These are phyloP conservation scores for Heracleum sosnowskyi DNA, from an alignment of 129 eudicot species.

Conservation along the genomic window DNA sequence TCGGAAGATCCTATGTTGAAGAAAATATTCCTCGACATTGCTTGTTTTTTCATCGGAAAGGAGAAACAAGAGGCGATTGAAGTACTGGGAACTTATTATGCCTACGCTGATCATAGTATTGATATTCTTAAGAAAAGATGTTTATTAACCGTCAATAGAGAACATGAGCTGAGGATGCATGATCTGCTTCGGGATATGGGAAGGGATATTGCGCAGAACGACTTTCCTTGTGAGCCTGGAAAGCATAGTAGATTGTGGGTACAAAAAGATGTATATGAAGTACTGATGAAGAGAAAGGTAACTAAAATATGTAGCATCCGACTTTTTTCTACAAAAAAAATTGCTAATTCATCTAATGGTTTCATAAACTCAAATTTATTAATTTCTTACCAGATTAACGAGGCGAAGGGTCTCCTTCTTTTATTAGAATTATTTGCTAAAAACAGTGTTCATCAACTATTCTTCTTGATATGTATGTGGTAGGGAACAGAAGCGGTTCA, in stretches of 20 bases:
- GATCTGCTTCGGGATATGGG: slow-evolving; percentile 13
- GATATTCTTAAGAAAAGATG: background rate
- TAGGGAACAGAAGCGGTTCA: no score
- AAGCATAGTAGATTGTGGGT: slow-evolving; percentile 2
- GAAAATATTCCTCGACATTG: background rate
- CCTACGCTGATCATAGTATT: background rate
- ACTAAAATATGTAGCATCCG: no score
- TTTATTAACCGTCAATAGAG: background rate
- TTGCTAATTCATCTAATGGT: no score
- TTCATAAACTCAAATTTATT: no score
- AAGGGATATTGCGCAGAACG: background rate
- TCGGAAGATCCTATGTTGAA: background rate
- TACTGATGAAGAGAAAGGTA: slow-evolving; percentile 5
- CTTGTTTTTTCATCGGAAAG: background rate
- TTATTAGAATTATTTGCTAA: no score
- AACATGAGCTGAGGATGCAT: slow-evolving; percentile 5
- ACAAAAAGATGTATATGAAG: background rate
- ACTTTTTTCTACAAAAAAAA: no score
- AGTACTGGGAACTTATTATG: background rate
- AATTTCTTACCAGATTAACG: no score
- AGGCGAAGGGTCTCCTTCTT: background rate
- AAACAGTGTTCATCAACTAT: no score
- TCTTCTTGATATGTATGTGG: no score
- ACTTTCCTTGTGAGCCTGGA: background rate
- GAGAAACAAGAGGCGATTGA: background rate